Conservation (phyloP, 2,329 filamentous ascomycete species). For the Apiospora sp. region DNA sequence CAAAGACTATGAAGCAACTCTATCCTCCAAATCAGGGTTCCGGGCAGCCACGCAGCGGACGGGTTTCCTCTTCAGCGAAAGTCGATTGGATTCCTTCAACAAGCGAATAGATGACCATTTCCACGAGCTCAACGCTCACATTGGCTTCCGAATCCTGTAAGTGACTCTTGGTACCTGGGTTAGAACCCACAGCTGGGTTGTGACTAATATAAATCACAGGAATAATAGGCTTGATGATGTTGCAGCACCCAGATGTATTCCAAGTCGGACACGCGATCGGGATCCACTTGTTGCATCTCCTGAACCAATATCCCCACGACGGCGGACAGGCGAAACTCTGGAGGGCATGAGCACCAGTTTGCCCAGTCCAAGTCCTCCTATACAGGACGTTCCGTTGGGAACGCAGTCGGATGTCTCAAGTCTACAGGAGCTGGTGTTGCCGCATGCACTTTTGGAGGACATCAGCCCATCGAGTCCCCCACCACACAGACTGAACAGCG, state of each 20-base stretch:
- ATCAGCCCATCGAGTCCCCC: background rate
- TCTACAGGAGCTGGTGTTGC: background rate
- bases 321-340: background rate
- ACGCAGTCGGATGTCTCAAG: background rate
- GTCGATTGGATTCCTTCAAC: background rate
- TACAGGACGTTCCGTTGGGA: background rate
- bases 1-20: constrained; percentile 33
- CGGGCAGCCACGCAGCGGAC: background rate
- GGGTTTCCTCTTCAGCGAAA: background rate
- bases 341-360: background rate
- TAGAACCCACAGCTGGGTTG: too few species aligned
- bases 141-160: background rate
- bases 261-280: background rate
- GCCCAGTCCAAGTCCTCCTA: background rate
- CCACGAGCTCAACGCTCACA: background rate
- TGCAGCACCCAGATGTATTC: background rate
- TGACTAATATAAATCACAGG: background rate
- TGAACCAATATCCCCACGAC: background rate
- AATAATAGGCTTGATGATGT: background rate
- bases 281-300: background rate
- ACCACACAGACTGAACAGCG: background rate
- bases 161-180: background rate
- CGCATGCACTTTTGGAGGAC: background rate
- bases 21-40: background rate
- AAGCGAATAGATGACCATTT: constrained; percentile 7